Base-by-base conservation (phyloP, 768 basidiomycete species). In the Crepidotus variabilis region DNA sequence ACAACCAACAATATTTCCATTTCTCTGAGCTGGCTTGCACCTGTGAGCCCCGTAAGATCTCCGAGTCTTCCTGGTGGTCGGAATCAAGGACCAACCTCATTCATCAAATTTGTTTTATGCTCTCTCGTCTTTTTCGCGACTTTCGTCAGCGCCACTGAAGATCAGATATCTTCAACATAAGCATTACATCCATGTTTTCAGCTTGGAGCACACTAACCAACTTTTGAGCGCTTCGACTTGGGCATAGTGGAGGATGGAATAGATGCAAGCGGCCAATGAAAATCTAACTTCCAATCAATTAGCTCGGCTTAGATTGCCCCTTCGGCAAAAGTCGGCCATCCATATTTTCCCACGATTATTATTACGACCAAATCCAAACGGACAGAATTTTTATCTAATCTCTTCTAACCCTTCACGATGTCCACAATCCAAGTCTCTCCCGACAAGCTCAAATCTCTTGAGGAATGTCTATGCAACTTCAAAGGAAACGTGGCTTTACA, bases 1-100 rank as follows among this genome's bases (percentile, higher is more conserved):
- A 97, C 36, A 98, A 69, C 92, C 94, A 99, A 74, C 92, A 90
- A 71, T 97, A 95, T 66, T 84, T 84, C 87, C 92, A 98, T 75
- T 92, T 90, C 62, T 95, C 93, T 20, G 86, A 76, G 68, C 86
- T 85, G 67, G 80, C 80, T 77, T 92, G 90, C 53, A 98, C 76
- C 92, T 94, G n/a, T 54, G 33, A 33, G 21, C 35, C 23, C 28
- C 28, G 24, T 23, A 53, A 21, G n/a, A 14, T 11, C 18, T 10
- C 45, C 22, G 51, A 21, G 23, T 18, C 36, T 21, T 50, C 24
- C 32, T 16, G 49, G 32, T 18, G 49, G 49, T 10, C 24, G 34
- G 10, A 56, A 48, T 36, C 16, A 34, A 58, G 70, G 28, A 28
- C 81, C 43, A 56, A 92, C 92, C 75, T 93, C 86, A 57, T 80